Conservation (phyloP, 2,329 filamentous ascomycete genomes). For the Alternaria angustiovoidea region DNA sequence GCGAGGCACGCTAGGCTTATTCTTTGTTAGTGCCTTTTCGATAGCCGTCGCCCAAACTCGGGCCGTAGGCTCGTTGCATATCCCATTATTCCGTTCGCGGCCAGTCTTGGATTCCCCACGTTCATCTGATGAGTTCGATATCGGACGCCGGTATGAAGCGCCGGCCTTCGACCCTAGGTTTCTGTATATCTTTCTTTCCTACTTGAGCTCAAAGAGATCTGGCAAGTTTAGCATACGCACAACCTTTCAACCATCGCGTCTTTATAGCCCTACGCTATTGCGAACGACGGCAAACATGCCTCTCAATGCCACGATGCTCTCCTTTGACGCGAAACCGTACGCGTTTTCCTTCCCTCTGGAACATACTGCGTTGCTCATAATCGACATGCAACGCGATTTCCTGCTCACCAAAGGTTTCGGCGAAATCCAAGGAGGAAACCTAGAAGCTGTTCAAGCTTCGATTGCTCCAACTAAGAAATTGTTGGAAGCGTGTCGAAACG, state of each 20-base stretch:
- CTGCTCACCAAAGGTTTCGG: slow-evolving; percentile 61
- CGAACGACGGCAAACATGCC: slow-evolving; percentile 16
- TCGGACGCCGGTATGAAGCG: neutral
- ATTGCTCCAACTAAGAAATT: slow-evolving; percentile 54
- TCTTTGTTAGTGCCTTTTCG: slow-evolving; percentile 1
- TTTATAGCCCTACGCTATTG: neutral
- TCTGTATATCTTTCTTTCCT: neutral
- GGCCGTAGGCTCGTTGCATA: slow-evolving; percentile 27
- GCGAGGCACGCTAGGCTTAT: neutral
- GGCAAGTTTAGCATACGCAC: neutral
- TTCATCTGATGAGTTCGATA: slow-evolving; percentile 9
- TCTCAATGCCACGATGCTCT: slow-evolving; percentile 16
- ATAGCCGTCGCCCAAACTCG: slow-evolving; percentile 20
- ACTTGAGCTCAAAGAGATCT: neutral
- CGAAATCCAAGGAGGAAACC: slow-evolving; percentile 59
- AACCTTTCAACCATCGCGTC: neutral
- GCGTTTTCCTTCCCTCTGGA: slow-evolving; percentile 57
- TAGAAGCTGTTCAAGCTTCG: slow-evolving; percentile 50
- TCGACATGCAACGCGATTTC: slow-evolving; percentile 63
- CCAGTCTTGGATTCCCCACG: neutral
- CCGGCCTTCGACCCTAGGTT: neutral
- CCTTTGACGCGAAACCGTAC: slow-evolving; percentile 55
- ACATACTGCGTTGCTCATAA: slow-evolving; percentile 60
- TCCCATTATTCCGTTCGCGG: slow-evolving; percentile 7
- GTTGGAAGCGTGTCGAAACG: slow-evolving; percentile 53